Base-by-base conservation (phyloP, 345 rosid genomes). In the Combretum micranthum region DNA sequence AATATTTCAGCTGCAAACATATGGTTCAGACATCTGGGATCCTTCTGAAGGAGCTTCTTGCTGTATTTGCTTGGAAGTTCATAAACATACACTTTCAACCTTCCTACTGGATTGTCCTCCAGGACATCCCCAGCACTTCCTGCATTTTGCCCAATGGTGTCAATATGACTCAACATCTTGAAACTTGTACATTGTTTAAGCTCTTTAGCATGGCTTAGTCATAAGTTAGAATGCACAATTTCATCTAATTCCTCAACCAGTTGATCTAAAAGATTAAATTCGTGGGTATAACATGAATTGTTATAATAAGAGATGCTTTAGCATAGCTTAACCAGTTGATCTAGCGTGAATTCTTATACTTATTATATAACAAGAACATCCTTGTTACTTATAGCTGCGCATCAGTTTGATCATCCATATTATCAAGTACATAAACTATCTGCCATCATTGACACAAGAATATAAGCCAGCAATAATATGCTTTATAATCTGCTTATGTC, bases 111-210 rank as follows among this genome's bases (percentile, higher is more conserved):
- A 76, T 92, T 63, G 69, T 92, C 98, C 64, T 92, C 98, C 65
- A 92, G 69, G 12, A 88, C 97, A 75, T 92, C 98, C 51, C 97
- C 98, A 49, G 95, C 98, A 64, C 97, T 92, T 62, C 97, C 97
- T 92, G 75, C 71, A 62, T 56, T 60, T 39, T 23, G 25, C 67
- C 47, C 56, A 26, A 44, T 49, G 42, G 51, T 56, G 61, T 54
- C 13, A 56, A 11, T 32, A 19, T 10, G 54, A 13, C 37, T 16
- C 44, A 47, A 42, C 52, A 12, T 43, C 32, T 50, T 44, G 43
- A 50, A 19, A 22, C 15, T 23, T 42, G 26, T 25, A 26, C n/a
- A 32, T 47, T 43, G 15, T 57, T 16, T 46, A 53, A 47, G 13
- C 25, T 22, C 49, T 42, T 18, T 26, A 47, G 17, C 20, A 11